These are phyloP conservation scores for Candida sanyaensis DNA, from an alignment of 1,139 yeast species.

Conservation along the genomic window DNA sequence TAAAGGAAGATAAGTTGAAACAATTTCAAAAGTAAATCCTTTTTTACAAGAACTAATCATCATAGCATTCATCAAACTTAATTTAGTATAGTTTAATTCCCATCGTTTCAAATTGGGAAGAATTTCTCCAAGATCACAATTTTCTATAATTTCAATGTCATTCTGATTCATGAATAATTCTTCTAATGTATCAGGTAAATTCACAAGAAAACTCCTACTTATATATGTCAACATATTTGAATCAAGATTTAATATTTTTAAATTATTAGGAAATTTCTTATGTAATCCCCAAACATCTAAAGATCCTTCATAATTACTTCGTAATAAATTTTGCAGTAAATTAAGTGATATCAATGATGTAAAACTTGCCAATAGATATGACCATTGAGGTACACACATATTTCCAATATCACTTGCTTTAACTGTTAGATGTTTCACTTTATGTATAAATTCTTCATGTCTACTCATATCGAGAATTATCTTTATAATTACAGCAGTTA, in stretches of 20 bases:
- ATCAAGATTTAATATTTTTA: constrained; percentile 27
- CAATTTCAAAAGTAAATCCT: constrained; percentile 12
- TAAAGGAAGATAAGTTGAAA: constrained; percentile 10
- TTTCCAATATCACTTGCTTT: constrained; percentile 40
- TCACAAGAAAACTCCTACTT: constrained; percentile 22
- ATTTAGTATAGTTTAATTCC: constrained; percentile 18
- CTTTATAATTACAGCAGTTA: constrained; percentile 16
- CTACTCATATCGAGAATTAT: constrained; percentile 13
- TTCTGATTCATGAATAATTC: constrained; percentile 20
- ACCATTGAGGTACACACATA: constrained; percentile 35
- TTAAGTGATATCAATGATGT: constrained; percentile 23
- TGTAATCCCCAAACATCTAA: constrained; percentile 25
- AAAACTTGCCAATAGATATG: constrained; percentile 29
- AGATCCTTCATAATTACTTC: constrained; percentile 17
- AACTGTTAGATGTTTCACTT: constrained; percentile 27
- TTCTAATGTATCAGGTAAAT: constrained; percentile 30
- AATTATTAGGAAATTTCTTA: constrained; percentile 31
- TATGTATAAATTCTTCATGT: constrained; percentile 16
- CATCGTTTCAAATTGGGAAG: constrained; percentile 21
- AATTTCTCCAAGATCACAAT: constrained; percentile 11
- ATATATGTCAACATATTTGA: constrained; percentile 26
- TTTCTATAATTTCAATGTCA: constrained; percentile 13
- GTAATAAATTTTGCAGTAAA: constrained; percentile 29
- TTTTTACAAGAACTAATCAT: constrained; percentile 12
- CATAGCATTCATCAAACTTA: constrained; percentile 16